A percentile compares a stretch with the other conserved stretches of the same genome.
Evolutionary conservation across 2,329 filamentous ascomycete genomes (phyloP).

Genomic region (Xylariaceae sp.): DNA sequence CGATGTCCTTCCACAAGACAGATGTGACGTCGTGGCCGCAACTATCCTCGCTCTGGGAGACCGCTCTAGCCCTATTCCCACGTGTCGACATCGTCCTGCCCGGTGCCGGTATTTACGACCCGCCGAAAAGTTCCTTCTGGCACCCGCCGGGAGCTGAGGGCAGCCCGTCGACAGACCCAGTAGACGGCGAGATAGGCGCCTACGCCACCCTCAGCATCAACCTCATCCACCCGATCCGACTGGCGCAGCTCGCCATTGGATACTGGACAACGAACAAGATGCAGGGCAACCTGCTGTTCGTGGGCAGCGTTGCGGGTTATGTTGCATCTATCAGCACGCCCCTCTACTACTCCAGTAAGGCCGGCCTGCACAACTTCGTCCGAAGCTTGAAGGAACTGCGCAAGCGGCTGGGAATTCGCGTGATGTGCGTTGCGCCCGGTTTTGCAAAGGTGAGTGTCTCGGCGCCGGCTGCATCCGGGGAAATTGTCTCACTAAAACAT

Average conservation of each 20-base stretch:
- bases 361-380: slow-evolving; percentile 46
- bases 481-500: not conserved
- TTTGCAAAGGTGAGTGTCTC: not conserved
- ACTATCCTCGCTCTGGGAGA: slow-evolving; percentile 40
- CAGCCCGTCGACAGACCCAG: slow-evolving; percentile 35
- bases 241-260: slow-evolving; percentile 47
- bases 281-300: slow-evolving; percentile 41
- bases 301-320: slow-evolving; percentile 45
- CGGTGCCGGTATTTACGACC: slow-evolving; percentile 48
- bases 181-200: slow-evolving; percentile 40
- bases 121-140: slow-evolving; percentile 46
- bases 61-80: slow-evolving; percentile 37
- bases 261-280: slow-evolving; percentile 43
- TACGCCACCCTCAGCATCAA: slow-evolving; percentile 47
- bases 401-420: slow-evolving; percentile 43
- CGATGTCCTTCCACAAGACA: slow-evolving; percentile 44
- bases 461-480: too few species aligned
- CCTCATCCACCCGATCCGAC: slow-evolving; percentile 45
- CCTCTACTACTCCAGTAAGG: slow-evolving; percentile 47
- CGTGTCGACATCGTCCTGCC: slow-evolving; percentile 46
- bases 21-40: slow-evolving; percentile 47
- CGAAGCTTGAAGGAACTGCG: slow-evolving; percentile 39
- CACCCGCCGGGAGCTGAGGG: slow-evolving; percentile 41
- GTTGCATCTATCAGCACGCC: slow-evolving; percentile 40
- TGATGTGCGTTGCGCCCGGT: slow-evolving; percentile 36